Evolutionary conservation across 345 rosid genomes (phyloP).

Genomic region (Carallia brachiata): DNA sequence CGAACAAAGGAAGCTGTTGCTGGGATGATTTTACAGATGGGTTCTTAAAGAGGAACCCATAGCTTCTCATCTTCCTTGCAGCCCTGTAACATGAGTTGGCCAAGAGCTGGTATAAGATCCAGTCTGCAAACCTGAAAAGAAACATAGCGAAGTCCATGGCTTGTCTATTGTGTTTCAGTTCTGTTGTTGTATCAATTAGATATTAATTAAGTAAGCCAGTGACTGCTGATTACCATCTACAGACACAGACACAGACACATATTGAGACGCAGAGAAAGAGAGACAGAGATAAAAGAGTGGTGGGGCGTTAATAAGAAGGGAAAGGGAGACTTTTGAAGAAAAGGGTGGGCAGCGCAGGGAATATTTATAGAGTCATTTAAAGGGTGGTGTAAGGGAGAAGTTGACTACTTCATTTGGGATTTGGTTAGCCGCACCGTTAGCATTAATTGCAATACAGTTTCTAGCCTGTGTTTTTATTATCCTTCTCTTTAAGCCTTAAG

Average conservation of each 20-base stretch:
- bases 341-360: conserved; percentile 14
- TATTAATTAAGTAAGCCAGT: background rate
- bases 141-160: conserved; percentile 55
- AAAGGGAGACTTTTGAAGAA: conserved; percentile 11
- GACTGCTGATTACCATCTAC: background rate
- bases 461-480: background rate
- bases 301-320: background rate
- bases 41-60: conserved; percentile 44
- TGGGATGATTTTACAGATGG: conserved; percentile 31
- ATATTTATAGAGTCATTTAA: conserved; percentile 35
- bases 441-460: conserved; percentile 30
- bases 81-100: conserved; percentile 64
- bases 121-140: conserved; percentile 50
- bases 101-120: conserved; percentile 60
- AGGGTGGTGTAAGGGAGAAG: conserved; percentile 1
- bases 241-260: background rate
- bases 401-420: conserved; percentile 28
- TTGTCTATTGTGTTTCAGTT: conserved; percentile 1
- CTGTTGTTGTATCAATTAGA: no score
- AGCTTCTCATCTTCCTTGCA: conserved; percentile 57
- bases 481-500: background rate
- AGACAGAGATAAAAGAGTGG: background rate
- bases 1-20: conserved; percentile 24
- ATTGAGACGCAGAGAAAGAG: background rate
- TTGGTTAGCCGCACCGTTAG: conserved; percentile 38